Evolutionary conservation across 2,329 filamentous ascomycete genomes (phyloP).

Genomic region (Sporothrix curviconia): DNA sequence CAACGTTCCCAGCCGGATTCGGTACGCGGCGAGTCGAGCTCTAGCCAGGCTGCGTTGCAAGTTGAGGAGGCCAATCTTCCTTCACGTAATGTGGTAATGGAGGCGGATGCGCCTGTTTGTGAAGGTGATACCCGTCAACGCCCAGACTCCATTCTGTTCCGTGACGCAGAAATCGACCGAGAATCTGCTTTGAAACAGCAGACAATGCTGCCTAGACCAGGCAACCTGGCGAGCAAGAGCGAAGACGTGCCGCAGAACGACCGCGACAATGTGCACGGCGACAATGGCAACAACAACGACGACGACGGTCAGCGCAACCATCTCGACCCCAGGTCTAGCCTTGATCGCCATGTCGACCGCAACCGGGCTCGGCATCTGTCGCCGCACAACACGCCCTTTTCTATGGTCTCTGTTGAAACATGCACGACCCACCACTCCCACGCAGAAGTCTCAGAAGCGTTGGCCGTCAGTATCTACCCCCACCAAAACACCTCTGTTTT

Average conservation of each 20-base stretch:
- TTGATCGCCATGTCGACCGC: conserved; percentile 48
- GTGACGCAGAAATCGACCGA: conserved; percentile 25
- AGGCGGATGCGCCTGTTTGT: too few relatives aligned
- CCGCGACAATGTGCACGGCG: conserved; percentile 25
- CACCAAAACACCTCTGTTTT: conserved; percentile 60
- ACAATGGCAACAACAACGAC: conserved; percentile 21
- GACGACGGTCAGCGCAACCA: conserved; percentile 23
- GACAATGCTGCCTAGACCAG: background rate
- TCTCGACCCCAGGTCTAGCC: conserved; percentile 29
- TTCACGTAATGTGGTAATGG: too few relatives aligned
- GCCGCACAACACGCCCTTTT: conserved; percentile 56
- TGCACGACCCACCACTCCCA: conserved; percentile 43
- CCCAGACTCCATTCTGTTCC: conserved; percentile 11
- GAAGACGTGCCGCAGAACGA: conserved; percentile 16
- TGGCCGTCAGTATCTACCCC: conserved; percentile 55
- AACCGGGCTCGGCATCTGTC: conserved; percentile 48
- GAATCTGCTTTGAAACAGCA: conserved; percentile 27
- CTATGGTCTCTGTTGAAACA: conserved; percentile 55
- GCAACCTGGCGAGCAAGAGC: background rate
- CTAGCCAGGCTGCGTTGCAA: background rate
- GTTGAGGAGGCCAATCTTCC: background rate
- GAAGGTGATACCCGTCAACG: too few relatives aligned
- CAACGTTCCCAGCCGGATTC: conserved; percentile 29
- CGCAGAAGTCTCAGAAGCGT: conserved; percentile 55
- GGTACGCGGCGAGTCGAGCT: conserved; percentile 2